A percentile compares a stretch with the other conserved stretches of the same genome.
Conservation (phyloP, 1,284 basidiomycete genomes). For the Ustilago sp. region DNA sequence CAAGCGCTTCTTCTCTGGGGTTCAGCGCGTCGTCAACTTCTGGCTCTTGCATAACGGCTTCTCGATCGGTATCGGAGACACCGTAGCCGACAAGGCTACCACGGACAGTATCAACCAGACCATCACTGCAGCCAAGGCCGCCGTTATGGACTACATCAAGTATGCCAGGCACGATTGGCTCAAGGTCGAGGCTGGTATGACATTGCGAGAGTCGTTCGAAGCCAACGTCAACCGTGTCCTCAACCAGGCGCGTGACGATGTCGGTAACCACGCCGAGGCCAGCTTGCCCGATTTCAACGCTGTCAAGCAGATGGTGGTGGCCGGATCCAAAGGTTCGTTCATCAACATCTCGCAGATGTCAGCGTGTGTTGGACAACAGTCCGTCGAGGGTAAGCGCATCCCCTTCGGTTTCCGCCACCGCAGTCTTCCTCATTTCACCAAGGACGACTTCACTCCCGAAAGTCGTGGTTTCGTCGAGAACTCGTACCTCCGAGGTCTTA, state of each 20-base stretch:
- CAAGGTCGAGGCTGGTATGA: constrained; percentile 83
- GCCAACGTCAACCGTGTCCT: constrained; percentile 89
- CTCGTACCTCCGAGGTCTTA: constrained; percentile 96
- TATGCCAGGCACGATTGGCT: constrained; percentile 66
- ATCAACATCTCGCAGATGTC: constrained; percentile 99
- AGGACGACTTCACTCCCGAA: constrained; percentile 98
- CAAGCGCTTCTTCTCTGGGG: constrained; percentile 90
- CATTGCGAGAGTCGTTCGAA: constrained; percentile 98
- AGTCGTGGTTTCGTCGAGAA: constrained; percentile 99
- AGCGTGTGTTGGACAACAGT: constrained; percentile 98
- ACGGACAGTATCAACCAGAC: constrained; percentile 83
- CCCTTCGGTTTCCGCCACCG: constrained; percentile 98
- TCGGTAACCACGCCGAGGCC: constrained; percentile 94
- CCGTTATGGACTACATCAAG: constrained; percentile 66
- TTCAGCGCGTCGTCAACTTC: constrained; percentile 95
- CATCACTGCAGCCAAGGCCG: constrained; percentile 81
- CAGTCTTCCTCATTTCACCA: constrained; percentile 95
- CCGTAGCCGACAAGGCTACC: constrained; percentile 92
- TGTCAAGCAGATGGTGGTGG: constrained; percentile 99
- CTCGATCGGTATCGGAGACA: constrained; percentile 98
- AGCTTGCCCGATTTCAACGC: constrained; percentile 98
- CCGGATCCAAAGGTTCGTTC: constrained; percentile 90
- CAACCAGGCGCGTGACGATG: constrained; percentile 94
- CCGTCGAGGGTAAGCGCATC: constrained; percentile 96
- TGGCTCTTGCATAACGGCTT: constrained; percentile 99